These are phyloP conservation scores for Cryptosporidium parvum DNA, from an alignment of 169 alveolate genomes.

Conservation along the genomic window DNA sequence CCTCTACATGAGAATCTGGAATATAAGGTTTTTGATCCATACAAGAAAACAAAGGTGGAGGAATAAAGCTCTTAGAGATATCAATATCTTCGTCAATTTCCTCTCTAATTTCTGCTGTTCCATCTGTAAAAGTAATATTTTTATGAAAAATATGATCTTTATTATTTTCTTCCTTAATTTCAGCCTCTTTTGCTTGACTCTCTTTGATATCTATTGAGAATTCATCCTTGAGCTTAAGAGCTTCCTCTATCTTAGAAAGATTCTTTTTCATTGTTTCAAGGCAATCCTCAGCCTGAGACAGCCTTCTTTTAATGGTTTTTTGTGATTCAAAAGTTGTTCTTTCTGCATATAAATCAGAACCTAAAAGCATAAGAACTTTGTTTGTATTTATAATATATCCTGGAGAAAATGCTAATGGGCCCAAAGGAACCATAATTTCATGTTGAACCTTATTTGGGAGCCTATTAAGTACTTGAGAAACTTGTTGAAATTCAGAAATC, in stretches of 20 bases:
- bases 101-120: slow-evolving; percentile 56
- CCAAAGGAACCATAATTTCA: slow-evolving; percentile 72
- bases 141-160: background rate
- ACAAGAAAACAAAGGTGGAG: slow-evolving; percentile 51
- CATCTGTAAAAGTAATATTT: slow-evolving; percentile 26
- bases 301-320: slow-evolving; percentile 50
- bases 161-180: background rate
- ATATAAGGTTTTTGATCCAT: slow-evolving; percentile 9
- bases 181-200: background rate
- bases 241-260: slow-evolving; percentile 20
- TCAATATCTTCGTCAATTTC: slow-evolving; percentile 34
- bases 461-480: slow-evolving; percentile 3
- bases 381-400: slow-evolving; percentile 61
- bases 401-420: slow-evolving; percentile 60
- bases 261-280: slow-evolving; percentile 43
- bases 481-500: slow-evolving; percentile 49
- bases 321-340: slow-evolving; percentile 41
- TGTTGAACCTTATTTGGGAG: slow-evolving; percentile 55
- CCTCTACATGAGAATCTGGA: slow-evolving; percentile 47
- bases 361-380: slow-evolving; percentile 56
- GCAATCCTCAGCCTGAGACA: slow-evolving; percentile 41
- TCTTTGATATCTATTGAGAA: background rate
- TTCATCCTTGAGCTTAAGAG: slow-evolving; percentile 39
- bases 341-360: slow-evolving; percentile 54
- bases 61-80: background rate